Evolutionary conservation across 148 eudicot genomes (phyloP).

Genomic region (Cornus florida): DNA sequence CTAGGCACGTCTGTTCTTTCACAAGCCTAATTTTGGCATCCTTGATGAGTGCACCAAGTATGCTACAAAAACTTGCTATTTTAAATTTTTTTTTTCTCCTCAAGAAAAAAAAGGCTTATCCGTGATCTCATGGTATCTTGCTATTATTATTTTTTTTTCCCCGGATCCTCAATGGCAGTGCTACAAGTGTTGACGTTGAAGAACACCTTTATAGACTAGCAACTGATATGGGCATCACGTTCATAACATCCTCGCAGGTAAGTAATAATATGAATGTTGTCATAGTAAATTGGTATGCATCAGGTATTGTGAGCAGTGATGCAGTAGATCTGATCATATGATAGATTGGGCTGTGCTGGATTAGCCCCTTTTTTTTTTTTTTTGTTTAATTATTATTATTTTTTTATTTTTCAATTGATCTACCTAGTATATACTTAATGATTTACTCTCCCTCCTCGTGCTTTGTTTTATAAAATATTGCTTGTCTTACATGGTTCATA

Average conservation of each 20-base stretch:
- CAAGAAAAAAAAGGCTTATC: not conserved
- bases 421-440: too few species aligned
- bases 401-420: not conserved
- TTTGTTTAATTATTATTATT: too few species aligned
- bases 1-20: conserved; percentile 97
- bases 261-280: not conserved
- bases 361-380: not conserved
- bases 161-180: conserved; percentile 44
- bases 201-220: conserved; percentile 94
- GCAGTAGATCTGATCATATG: not conserved
- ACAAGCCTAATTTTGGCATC: conserved; percentile 91
- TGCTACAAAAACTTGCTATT: conserved; percentile 6
- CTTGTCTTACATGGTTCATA: not conserved
- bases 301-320: too few species aligned
- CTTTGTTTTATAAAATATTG: not conserved
- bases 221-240: conserved; percentile 65
- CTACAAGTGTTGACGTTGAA: conserved; percentile 97
- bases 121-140: not conserved
- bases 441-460: not conserved
- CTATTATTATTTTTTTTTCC: not conserved
- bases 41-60: conserved; percentile 99
- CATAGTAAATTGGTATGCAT: not conserved
- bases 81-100: not conserved
- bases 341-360: not conserved
- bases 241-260: conserved; percentile 95